A percentile compares a stretch with the other conserved stretches of the same genome.
These are phyloP conservation scores for Picocystis sp. DNA, from an alignment of 163 green algal species.

Conservation along the genomic window DNA sequence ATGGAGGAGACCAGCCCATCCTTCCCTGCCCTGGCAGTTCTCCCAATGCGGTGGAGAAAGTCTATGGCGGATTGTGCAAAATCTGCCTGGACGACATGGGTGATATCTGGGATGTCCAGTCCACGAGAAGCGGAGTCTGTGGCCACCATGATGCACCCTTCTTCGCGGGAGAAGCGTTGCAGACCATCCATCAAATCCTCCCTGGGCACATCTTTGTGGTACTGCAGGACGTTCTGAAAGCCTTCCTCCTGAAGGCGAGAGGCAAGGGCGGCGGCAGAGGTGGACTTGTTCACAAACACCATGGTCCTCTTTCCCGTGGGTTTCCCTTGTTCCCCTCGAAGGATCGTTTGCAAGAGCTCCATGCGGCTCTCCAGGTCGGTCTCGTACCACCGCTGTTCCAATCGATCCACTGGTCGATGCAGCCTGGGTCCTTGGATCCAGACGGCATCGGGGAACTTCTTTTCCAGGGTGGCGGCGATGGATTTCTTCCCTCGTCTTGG, in stretches of 20 bases:
- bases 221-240: conserved; percentile 36
- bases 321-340: background rate
- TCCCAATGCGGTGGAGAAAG: conserved; percentile 54
- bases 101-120: conserved; percentile 68
- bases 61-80: conserved; percentile 86
- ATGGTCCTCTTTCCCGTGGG: conserved; percentile 29
- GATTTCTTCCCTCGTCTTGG: conserved; percentile 49
- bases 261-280: background rate
- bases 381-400: background rate
- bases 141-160: conserved; percentile 58
- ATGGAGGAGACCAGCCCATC: conserved; percentile 55
- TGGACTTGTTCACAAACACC: conserved; percentile 49
- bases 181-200: conserved; percentile 36
- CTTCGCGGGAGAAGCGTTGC: conserved; percentile 5
- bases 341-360: background rate
- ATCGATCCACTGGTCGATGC: conserved; percentile 21
- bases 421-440: conserved; percentile 59
- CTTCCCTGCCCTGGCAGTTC: conserved; percentile 27
- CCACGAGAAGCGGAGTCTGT: conserved; percentile 75
- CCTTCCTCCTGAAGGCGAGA: conserved; percentile 17
- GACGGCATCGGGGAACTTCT: conserved; percentile 43
- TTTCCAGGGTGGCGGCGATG: conserved; percentile 42
- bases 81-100: conserved; percentile 82
- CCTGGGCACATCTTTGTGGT: conserved; percentile 49
- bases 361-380: background rate